Evolutionary conservation across 225 moss, liverwort and hornwort genomes (phyloP).

Genomic region (Asterella californica): DNA sequence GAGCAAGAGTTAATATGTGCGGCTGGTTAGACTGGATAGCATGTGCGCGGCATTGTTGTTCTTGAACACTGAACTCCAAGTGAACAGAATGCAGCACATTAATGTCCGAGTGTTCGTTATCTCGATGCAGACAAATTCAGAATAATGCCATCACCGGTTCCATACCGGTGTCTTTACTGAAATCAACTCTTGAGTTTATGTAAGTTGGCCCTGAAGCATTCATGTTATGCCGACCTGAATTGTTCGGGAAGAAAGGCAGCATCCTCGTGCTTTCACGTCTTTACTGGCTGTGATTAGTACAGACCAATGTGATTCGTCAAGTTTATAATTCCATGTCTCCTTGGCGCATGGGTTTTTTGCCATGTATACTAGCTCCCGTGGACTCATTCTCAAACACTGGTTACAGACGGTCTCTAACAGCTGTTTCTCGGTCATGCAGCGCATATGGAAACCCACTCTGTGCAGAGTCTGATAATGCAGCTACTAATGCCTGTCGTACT

Average conservation of each 20-base stretch:
- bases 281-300: not conserved
- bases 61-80: not conserved
- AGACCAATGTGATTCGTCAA: too few species aligned
- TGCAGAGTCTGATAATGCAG: constrained; percentile 1
- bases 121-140: constrained; percentile 18
- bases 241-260: not conserved
- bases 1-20: not conserved
- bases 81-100: not conserved
- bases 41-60: not conserved
- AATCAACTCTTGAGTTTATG: constrained; percentile 19
- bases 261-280: not conserved
- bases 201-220: constrained; percentile 2
- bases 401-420: not conserved
- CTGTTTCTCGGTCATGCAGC: constrained; percentile 12
- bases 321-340: too few species aligned
- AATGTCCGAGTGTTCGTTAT: too few species aligned
- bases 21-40: not conserved
- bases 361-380: not conserved
- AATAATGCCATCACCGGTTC: constrained; percentile 21
- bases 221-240: not conserved
- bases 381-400: not conserved
- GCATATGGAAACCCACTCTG: constrained; percentile 30
- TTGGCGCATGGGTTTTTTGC: not conserved
- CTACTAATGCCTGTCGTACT: constrained; percentile 15
- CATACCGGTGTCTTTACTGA: constrained; percentile 19